These are phyloP conservation scores for Phallus indusiatus DNA, from an alignment of 768 basidiomycete genomes.

Conservation along the genomic window DNA sequence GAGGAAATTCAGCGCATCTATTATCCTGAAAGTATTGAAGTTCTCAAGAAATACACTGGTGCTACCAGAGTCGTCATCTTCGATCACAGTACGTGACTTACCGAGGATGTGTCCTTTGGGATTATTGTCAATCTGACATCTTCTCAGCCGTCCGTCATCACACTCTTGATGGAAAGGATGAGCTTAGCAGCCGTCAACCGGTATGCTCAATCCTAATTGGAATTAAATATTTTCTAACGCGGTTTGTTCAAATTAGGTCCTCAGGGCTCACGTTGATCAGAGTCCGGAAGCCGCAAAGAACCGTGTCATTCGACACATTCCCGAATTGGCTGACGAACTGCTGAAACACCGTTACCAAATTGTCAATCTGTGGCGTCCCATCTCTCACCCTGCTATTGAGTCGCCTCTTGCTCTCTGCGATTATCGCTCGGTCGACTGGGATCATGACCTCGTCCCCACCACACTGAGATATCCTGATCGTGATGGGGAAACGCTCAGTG, in stretches of 20 bases:
- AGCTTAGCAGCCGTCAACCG: constrained; percentile 34
- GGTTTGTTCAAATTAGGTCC: constrained; percentile 10
- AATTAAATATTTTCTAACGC: neutral
- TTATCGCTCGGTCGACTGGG: constrained; percentile 30
- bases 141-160: constrained; percentile 34
- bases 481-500: constrained; percentile 34
- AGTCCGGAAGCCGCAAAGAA: constrained; percentile 30
- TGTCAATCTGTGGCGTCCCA: constrained; percentile 48
- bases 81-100: constrained; percentile 31
- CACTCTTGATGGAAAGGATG: constrained; percentile 23
- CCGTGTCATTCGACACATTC: constrained; percentile 35
- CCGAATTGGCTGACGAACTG: constrained; percentile 28
- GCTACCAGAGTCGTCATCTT: constrained; percentile 31
- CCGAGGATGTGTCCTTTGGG: neutral
- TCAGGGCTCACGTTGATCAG: constrained; percentile 37
- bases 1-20: constrained; percentile 29
- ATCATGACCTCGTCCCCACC: constrained; percentile 29
- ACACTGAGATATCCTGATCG: constrained; percentile 32
- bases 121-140: neutral
- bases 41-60: constrained; percentile 30
- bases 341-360: constrained; percentile 40
- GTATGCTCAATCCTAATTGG: constrained; percentile 5
- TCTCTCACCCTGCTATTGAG: constrained; percentile 34
- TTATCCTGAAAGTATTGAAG: constrained; percentile 29
- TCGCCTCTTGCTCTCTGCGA: constrained; percentile 43